Percentiles rank a stretch among this genome's conserved stretches.
These are phyloP conservation scores for Macaranga tanarius DNA, from an alignment of 441 rosid genomes.

Conservation along the genomic window DNA sequence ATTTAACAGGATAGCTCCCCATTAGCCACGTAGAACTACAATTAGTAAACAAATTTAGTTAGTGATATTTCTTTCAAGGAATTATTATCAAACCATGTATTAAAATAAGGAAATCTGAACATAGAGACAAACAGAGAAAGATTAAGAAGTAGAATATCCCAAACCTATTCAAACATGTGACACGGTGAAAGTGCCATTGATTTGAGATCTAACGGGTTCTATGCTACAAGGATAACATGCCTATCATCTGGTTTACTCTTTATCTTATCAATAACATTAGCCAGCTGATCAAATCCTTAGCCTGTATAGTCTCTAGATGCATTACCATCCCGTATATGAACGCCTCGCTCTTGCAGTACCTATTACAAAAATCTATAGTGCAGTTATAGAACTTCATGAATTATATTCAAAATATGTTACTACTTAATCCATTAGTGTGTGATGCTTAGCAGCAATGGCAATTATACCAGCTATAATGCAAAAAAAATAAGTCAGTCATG, in stretches of 20 bases:
- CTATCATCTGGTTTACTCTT: conserved; percentile 64
- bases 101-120: neutral
- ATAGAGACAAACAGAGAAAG: neutral
- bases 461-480: neutral
- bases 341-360: conserved; percentile 66
- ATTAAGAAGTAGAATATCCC: neutral
- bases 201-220: conserved; percentile 75
- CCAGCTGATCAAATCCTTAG: conserved; percentile 66
- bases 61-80: neutral
- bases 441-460: neutral
- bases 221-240: conserved; percentile 57
- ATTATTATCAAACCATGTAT: neutral
- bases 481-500: neutral
- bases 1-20: conserved; percentile 70
- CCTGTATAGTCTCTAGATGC: conserved; percentile 66
- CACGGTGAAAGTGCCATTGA: conserved; percentile 73
- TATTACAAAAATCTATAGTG: conserved; percentile 17
- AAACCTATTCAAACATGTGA: conserved; percentile 75
- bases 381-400: neutral
- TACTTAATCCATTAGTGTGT: neutral
- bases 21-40: conserved; percentile 66
- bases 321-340: conserved; percentile 74
- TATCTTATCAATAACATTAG: conserved; percentile 60
- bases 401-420: neutral
- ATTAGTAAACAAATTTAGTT: neutral